Evolutionary conservation across 2,329 filamentous ascomycete species (phyloP).

Genomic region (Colletotrichum orchidophilum): DNA sequence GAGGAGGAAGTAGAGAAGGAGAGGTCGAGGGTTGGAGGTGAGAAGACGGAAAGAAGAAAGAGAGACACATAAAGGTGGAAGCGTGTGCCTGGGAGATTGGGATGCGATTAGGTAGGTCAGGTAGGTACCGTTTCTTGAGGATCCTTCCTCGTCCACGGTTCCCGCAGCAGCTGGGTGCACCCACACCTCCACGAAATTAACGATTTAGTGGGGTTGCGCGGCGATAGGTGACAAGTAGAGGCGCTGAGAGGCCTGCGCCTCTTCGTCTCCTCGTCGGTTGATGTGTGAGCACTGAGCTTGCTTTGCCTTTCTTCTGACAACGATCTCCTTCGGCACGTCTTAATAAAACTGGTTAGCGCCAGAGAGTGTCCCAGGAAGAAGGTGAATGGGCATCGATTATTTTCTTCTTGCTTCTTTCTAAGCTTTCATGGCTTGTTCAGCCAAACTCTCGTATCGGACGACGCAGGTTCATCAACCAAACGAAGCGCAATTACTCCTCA

Average conservation of each 20-base stretch:
- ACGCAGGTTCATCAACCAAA: neutral
- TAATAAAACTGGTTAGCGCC: no score
- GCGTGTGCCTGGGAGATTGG: constrained; percentile 17
- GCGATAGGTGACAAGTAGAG: constrained; percentile 14
- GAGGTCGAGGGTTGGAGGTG: neutral
- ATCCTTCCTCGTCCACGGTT: constrained; percentile 10
- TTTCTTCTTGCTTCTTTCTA: neutral
- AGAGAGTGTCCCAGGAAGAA: neutral
- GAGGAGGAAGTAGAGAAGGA: neutral
- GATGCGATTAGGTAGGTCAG: constrained; percentile 12
- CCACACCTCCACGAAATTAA: constrained; percentile 29
- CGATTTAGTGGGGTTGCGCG: constrained; percentile 22
- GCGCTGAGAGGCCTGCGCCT: constrained; percentile 28
- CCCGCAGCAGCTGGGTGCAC: constrained; percentile 6
- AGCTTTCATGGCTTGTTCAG: neutral
- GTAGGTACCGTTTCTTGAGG: constrained; percentile 7
- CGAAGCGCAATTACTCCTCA: neutral
- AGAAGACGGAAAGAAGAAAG: constrained; percentile 1
- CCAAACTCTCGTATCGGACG: constrained; percentile 1
- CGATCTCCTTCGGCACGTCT: neutral
- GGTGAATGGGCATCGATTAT: neutral
- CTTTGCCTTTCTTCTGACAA: neutral
- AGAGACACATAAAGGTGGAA: neutral
- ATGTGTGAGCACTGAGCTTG: neutral
- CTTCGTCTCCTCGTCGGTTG: neutral